Conservation (phyloP, 148 eudicot genomes). For the Amaranthus palmeri region DNA sequence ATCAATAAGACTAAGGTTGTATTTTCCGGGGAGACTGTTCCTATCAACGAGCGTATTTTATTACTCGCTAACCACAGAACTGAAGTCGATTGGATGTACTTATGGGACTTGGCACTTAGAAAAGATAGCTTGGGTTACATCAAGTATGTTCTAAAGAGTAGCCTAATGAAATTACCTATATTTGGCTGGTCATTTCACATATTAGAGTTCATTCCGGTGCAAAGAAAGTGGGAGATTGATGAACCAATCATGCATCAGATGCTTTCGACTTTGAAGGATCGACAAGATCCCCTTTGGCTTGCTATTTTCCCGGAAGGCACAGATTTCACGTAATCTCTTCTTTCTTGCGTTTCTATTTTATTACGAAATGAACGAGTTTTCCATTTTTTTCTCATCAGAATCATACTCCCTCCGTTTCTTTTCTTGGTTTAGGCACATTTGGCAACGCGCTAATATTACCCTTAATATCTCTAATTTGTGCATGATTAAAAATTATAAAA, state of each 20-base stretch:
- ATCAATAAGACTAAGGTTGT: constrained; percentile 73
- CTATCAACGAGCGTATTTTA: constrained; percentile 50
- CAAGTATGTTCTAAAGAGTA: constrained; percentile 83
- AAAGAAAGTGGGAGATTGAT: constrained; percentile 90
- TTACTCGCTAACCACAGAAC: constrained; percentile 90
- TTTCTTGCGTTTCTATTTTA: not conserved
- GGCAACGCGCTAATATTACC: too few species aligned
- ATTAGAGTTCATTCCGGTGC: constrained; percentile 82
- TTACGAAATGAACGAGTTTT: not conserved
- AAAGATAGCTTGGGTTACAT: constrained; percentile 61
- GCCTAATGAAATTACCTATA: constrained; percentile 86
- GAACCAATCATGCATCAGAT: constrained; percentile 51
- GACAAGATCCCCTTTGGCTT: constrained; percentile 78
- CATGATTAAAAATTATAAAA: too few species aligned
- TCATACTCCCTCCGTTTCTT: not conserved
- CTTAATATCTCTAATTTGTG: too few species aligned
- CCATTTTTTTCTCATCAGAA: not conserved
- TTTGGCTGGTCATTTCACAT: constrained; percentile 94
- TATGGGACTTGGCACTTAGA: constrained; percentile 93
- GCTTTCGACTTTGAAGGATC: constrained; percentile 70
- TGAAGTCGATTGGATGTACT: constrained; percentile 97
- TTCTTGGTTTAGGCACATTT: not conserved
- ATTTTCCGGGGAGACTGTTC: constrained; percentile 77
- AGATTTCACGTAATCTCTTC: constrained; percentile 74
- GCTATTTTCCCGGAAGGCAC: constrained; percentile 98